Percentiles rank a stretch among this genome's conserved stretches.
Conservation (phyloP, 169 alveolate genomes). For the Plasmodium knowlesi region DNA sequence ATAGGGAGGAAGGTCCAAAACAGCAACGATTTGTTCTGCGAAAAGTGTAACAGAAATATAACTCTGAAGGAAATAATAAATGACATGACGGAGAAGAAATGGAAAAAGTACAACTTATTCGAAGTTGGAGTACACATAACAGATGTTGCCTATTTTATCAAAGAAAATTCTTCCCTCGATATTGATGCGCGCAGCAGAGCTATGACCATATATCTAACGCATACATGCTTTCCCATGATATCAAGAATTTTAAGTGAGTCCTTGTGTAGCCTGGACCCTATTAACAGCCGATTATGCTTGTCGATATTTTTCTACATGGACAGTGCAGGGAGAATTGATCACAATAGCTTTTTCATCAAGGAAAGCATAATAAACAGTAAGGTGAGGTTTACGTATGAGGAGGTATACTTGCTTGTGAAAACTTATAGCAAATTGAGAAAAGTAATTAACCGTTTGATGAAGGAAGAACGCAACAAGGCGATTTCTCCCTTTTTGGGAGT, state of each 20-base stretch:
- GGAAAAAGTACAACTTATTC: slow-evolving; percentile 73
- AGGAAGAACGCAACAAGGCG: not conserved
- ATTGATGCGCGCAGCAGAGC: slow-evolving; percentile 95
- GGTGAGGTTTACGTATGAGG: slow-evolving; percentile 66
- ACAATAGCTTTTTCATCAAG: slow-evolving; percentile 46
- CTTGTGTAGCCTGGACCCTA: slow-evolving; percentile 69
- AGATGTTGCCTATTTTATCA: slow-evolving; percentile 95
- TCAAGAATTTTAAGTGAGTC: slow-evolving; percentile 65
- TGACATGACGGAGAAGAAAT: slow-evolving; percentile 2
- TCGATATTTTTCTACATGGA: slow-evolving; percentile 72
- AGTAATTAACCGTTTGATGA: slow-evolving; percentile 20
- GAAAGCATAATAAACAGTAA: slow-evolving; percentile 64
- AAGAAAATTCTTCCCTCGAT: slow-evolving; percentile 92
- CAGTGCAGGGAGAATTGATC: slow-evolving; percentile 64
- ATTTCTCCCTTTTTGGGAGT: not conserved
- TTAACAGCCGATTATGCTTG: slow-evolving; percentile 37
- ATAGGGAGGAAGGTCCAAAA: slow-evolving; percentile 8
- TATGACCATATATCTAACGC: slow-evolving; percentile 93
- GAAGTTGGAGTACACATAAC: slow-evolving; percentile 97
- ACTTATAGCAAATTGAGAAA: slow-evolving; percentile 24
- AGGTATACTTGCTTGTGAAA: slow-evolving; percentile 25
- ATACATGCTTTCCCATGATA: slow-evolving; percentile 78
- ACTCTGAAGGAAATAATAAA: slow-evolving; percentile 52
- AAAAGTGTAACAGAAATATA: slow-evolving; percentile 34
- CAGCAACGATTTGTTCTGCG: slow-evolving; percentile 38